These are phyloP conservation scores for Protostelium mycophagum DNA, from an alignment of 78 protist genomes.

Conservation along the genomic window DNA sequence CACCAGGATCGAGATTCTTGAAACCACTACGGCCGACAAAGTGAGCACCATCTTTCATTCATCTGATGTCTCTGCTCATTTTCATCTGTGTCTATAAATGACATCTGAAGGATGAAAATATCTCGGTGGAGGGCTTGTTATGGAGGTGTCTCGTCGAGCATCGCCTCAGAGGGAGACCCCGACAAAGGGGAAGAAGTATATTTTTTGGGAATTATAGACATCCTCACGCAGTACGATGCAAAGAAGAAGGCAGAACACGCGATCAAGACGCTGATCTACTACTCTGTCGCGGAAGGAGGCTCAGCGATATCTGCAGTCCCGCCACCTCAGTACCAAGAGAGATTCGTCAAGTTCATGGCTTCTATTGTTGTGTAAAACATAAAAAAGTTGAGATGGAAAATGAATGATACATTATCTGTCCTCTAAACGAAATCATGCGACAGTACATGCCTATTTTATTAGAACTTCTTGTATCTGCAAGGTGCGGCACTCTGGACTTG, in stretches of 20 bases:
- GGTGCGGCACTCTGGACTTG: not conserved
- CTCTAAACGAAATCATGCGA: no score
- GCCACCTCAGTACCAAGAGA: not conserved
- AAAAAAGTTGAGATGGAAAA: no score
- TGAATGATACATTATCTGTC: no score
- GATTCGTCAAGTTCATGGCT: not conserved
- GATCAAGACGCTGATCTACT: slow-evolving; percentile 35
- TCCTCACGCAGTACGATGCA: slow-evolving; percentile 47
- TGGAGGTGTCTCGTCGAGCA: not conserved
- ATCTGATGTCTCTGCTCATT: no score
- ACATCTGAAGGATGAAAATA: not conserved
- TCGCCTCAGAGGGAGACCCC: not conserved
- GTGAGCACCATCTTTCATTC: not conserved
- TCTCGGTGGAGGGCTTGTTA: not conserved
- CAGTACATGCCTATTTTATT: no score
- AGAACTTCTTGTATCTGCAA: not conserved
- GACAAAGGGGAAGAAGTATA: slow-evolving; percentile 18
- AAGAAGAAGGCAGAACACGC: slow-evolving; percentile 64
- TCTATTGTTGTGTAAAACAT: not conserved
- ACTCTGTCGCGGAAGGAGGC: not conserved
- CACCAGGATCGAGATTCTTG: not conserved
- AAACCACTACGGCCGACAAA: not conserved
- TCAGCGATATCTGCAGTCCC: not conserved
- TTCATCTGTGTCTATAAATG: no score
- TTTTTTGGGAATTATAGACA: slow-evolving; percentile 49